Conservation (phyloP, 768 basidiomycete species). For the Termitomyces sp. region DNA sequence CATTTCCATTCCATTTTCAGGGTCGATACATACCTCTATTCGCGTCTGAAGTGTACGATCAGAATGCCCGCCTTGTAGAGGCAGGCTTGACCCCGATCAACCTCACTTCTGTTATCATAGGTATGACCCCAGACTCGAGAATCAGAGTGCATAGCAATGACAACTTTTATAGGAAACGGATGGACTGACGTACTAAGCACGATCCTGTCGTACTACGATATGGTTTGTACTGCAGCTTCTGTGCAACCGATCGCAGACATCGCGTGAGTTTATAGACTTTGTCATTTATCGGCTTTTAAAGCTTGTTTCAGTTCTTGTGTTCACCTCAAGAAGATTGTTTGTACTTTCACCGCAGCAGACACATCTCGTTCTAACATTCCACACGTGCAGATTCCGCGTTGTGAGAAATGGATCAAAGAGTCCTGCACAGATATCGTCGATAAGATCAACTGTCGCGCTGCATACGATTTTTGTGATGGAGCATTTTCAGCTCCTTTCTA, state of each 20-base stretch:
- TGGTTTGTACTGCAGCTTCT: constrained; percentile 51
- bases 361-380: background rate
- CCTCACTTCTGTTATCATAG: constrained; percentile 69
- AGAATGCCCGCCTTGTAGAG: constrained; percentile 50
- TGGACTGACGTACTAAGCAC: constrained; percentile 51
- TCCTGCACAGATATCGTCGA: constrained; percentile 65
- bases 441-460: constrained; percentile 57
- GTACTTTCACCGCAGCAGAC: constrained; percentile 12
- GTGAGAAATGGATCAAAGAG: constrained; percentile 47
- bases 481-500: constrained; percentile 41
- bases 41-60: constrained; percentile 72
- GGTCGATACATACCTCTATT: constrained; percentile 72
- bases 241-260: constrained; percentile 41
- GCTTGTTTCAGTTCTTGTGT: constrained; percentile 40
- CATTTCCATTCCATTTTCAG: constrained; percentile 24
- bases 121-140: constrained; percentile 22
- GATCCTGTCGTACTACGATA: constrained; percentile 36
- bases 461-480: constrained; percentile 53
- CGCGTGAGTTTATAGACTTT: constrained; percentile 38
- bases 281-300: background rate
- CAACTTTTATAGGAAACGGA: constrained; percentile 45
- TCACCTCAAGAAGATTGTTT: constrained; percentile 53
- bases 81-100: constrained; percentile 58
- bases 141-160: background rate
- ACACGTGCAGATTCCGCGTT: constrained; percentile 52